Percentiles rank a stretch among this genome's conserved stretches.
Conservation (phyloP, 257 asterid species). For the Nicotiana sylvestris region DNA sequence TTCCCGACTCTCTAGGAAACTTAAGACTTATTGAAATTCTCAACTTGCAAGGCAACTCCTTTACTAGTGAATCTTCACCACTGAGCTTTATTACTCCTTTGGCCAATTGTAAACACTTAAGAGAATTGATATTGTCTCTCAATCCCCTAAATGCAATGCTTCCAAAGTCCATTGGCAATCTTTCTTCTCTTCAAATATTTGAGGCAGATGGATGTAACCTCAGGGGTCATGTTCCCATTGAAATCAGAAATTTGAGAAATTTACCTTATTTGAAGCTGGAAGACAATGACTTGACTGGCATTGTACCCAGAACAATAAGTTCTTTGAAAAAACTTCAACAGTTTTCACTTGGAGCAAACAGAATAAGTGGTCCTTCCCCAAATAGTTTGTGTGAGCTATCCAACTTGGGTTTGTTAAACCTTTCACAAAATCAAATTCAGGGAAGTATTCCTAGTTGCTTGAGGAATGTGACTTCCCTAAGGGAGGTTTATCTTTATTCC, state of each 20-base stretch:
- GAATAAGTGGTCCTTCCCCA: slow-evolving; percentile 22
- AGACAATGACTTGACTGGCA: slow-evolving; percentile 23
- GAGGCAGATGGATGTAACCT: neutral
- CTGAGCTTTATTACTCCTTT: slow-evolving; percentile 28
- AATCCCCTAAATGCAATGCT: slow-evolving; percentile 12
- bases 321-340: slow-evolving; percentile 18
- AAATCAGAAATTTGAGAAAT: slow-evolving; percentile 28
- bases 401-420: slow-evolving; percentile 5
- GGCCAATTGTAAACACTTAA: slow-evolving; percentile 25
- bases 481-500: slow-evolving; percentile 15
- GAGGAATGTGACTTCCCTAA: slow-evolving; percentile 26
- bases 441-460: slow-evolving; percentile 31
- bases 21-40: slow-evolving; percentile 7
- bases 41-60: slow-evolving; percentile 7
- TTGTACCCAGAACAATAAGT: slow-evolving; percentile 12
- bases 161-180: slow-evolving; percentile 13
- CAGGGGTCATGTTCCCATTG: slow-evolving; percentile 3
- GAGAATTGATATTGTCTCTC: neutral
- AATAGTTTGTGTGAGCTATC: slow-evolving; percentile 11
- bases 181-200: slow-evolving; percentile 1
- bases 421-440: slow-evolving; percentile 20
- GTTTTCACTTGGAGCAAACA: slow-evolving; percentile 11
- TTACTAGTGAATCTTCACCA: neutral
- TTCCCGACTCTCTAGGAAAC: slow-evolving; percentile 22
- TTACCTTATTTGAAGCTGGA: slow-evolving; percentile 11